Evolutionary conservation across 371 early-diverging fungal species (phyloP).

Genomic region (Batkoa obscura): DNA sequence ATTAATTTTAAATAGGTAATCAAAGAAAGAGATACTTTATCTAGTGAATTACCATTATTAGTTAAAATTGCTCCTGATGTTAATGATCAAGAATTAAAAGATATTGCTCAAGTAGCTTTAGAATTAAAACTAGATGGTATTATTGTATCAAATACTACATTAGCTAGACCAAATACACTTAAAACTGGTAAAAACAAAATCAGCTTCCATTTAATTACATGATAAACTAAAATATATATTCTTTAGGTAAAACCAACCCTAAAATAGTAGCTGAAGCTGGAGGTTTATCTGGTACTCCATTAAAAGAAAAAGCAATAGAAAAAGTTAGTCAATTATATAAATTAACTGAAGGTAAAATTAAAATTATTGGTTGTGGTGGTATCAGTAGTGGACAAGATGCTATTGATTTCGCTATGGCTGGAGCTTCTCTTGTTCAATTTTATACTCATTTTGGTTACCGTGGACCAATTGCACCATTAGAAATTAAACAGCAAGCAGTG

Average conservation of each 20-base stretch:
- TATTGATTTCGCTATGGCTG: slow-evolving; percentile 44
- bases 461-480: slow-evolving; percentile 47
- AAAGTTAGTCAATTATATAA: slow-evolving; percentile 42
- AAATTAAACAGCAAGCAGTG: slow-evolving; percentile 43
- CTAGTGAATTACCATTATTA: slow-evolving; percentile 38
- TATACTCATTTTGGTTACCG: slow-evolving; percentile 48
- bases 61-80: slow-evolving; percentile 77
- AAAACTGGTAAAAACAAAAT: slow-evolving; percentile 17
- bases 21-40: slow-evolving; percentile 22
- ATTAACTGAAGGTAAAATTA: slow-evolving; percentile 39
- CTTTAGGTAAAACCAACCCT: slow-evolving; percentile 9
- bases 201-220: slow-evolving; percentile 6
- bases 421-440: slow-evolving; percentile 55
- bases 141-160: slow-evolving; percentile 68
- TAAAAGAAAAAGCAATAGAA: slow-evolving; percentile 36
- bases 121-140: slow-evolving; percentile 53
- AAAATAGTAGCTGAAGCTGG: slow-evolving; percentile 30
- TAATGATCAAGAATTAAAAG: slow-evolving; percentile 34
- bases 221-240: not conserved
- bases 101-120: slow-evolving; percentile 44
- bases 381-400: slow-evolving; percentile 50
- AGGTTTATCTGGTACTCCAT: slow-evolving; percentile 59
- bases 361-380: slow-evolving; percentile 73
- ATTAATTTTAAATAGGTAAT: slow-evolving; percentile 14
- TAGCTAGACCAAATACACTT: slow-evolving; percentile 37